Conservation (phyloP, 768 basidiomycete species). For the Naganishia randhawae region DNA sequence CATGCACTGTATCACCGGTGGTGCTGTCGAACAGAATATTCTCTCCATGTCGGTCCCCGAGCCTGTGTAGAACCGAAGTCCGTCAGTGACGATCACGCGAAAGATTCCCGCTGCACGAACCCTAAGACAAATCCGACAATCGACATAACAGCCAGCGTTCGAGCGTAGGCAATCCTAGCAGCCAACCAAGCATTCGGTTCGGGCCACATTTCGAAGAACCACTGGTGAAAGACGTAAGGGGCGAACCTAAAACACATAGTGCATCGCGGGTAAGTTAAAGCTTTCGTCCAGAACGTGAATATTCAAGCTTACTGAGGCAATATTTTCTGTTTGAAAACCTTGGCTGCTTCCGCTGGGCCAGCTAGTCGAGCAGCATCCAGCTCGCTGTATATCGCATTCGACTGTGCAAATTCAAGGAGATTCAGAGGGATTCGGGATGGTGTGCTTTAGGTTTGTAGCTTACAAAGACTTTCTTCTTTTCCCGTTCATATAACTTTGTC, state of each 20-base stretch:
- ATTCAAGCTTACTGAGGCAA: conserved; percentile 58
- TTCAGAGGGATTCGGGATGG: not conserved
- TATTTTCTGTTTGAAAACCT: conserved; percentile 55
- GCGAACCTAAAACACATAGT: conserved; percentile 47
- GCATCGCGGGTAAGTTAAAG: not conserved
- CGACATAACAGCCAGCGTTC: conserved; percentile 94
- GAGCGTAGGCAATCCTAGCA: conserved; percentile 75
- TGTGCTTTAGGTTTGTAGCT: conserved; percentile 35
- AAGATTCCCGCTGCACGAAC: not conserved
- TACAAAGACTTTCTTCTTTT: conserved; percentile 57
- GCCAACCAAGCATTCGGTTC: conserved; percentile 93
- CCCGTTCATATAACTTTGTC: conserved; percentile 62
- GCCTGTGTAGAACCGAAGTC: conserved; percentile 47
- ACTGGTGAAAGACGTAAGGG: conserved; percentile 87
- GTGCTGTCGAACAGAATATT: conserved; percentile 88
- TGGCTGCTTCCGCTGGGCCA: conserved; percentile 38
- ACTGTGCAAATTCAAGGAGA: conserved; percentile 31
- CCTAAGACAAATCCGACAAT: conserved; percentile 95
- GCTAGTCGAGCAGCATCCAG: conserved; percentile 40
- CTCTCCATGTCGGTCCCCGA: conserved; percentile 96
- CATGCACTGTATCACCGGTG: conserved; percentile 87
- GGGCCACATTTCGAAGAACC: conserved; percentile 95
- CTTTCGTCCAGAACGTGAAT: not conserved
- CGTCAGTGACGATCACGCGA: not conserved
- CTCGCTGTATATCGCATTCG: conserved; percentile 42